phyloP scores from a whole-genome alignment of 2,329 filamentous ascomycete genomes.

The Ceratocystis cacaofunesta region DNA sequence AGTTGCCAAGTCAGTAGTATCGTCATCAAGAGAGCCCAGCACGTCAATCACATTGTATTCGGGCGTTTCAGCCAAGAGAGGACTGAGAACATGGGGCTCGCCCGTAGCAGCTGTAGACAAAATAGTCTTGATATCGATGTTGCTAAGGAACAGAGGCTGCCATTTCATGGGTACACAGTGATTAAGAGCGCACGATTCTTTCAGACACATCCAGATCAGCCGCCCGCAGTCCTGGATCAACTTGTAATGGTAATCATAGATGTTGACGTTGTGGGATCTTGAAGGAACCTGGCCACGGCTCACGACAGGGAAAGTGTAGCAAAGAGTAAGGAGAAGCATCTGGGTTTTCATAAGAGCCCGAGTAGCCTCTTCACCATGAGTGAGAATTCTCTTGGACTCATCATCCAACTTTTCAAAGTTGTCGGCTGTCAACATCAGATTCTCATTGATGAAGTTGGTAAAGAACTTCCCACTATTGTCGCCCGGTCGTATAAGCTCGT shows the following conservation, averaged over 20 bases:
- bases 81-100: background rate
- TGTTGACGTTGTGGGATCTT: constrained; percentile 56
- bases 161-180: constrained; percentile 58
- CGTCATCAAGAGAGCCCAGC: constrained; percentile 20
- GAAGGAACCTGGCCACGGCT: constrained; percentile 2
- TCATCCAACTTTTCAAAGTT: constrained; percentile 26
- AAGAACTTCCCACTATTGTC: constrained; percentile 52
- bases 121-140: background rate
- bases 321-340: constrained; percentile 40
- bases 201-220: constrained; percentile 64
- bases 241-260: constrained; percentile 68
- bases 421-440: constrained; percentile 22
- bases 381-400: constrained; percentile 30
- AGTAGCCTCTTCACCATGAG: constrained; percentile 57
- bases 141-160: constrained; percentile 26
- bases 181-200: constrained; percentile 66
- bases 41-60: constrained; percentile 16
- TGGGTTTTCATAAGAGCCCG: constrained; percentile 68
- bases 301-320: constrained; percentile 13
- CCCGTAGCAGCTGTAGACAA: constrained; percentile 9
- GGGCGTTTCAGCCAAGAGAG: constrained; percentile 8
- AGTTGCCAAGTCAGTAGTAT: constrained; percentile 18
- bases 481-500: constrained; percentile 42
- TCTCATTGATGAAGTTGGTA: constrained; percentile 43
- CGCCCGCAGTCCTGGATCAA: constrained; percentile 62